Percentiles rank a stretch among this genome's conserved stretches.
Evolutionary conservation across 2,329 filamentous ascomycete genomes (phyloP).

Genomic region (Pseudopyricularia javanii): DNA sequence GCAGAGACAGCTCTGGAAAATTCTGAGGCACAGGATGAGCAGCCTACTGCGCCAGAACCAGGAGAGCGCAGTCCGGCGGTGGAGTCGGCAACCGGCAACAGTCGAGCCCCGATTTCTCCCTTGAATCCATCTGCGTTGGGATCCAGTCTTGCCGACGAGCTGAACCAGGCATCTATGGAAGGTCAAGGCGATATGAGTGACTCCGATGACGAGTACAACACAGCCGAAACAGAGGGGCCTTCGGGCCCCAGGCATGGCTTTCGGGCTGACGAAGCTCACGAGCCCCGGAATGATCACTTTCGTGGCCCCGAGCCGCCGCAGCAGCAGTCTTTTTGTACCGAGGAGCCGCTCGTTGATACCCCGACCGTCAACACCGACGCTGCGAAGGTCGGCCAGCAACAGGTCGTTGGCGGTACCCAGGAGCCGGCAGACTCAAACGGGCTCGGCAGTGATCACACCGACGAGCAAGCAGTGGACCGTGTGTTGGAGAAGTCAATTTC

Average conservation of each 20-base stretch:
- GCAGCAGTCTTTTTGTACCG: background rate
- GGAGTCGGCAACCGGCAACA: background rate
- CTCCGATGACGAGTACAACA: background rate
- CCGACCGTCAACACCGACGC: background rate
- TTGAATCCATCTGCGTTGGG: background rate
- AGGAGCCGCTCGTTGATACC: background rate
- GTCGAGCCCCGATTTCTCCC: background rate
- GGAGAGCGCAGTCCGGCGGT: no score
- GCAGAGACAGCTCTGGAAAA: background rate
- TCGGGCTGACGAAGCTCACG: background rate
- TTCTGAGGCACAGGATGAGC: no score
- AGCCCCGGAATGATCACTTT: background rate
- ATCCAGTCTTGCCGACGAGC: background rate
- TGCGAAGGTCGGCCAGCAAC: background rate
- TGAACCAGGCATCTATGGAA: background rate
- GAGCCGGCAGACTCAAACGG: background rate
- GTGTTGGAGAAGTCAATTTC: background rate
- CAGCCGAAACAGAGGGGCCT: background rate
- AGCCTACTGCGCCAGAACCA: no score
- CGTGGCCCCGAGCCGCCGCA: background rate
- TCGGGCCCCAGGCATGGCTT: background rate
- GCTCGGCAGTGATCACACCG: background rate
- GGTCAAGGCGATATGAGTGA: background rate
- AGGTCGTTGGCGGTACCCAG: background rate
- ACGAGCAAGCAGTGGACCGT: slow-evolving; percentile 3